Base-by-base conservation (phyloP, 2,329 filamentous ascomycete genomes). In the Pestalotiopsis fici region DNA sequence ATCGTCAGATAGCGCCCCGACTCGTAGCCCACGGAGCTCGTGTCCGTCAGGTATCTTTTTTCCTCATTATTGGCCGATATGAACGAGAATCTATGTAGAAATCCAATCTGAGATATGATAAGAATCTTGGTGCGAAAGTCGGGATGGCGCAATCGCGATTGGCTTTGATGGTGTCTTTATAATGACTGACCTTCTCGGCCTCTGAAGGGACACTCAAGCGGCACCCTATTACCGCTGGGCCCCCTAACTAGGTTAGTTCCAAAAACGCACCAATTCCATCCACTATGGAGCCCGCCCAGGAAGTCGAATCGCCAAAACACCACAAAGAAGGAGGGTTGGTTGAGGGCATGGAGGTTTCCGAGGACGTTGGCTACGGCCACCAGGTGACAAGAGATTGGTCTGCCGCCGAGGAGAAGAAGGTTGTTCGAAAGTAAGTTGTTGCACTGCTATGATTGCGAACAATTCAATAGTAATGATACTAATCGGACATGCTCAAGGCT, bases 401-500 rank as follows among this genome's bases (percentile, higher is more conserved):
- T 9, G 27, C 5, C 6, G 23, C 21, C 4, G 55, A 57, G 5
- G 55, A 27, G 55, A 57, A 27, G 55, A 57, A 27, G 3, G 55
- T 27, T 25, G 55, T 31, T 57, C 25, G 27, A 2, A 57, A 27
- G 55, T 31, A 27, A 57, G 27, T 18, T n/a, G 3, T 57, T 7
- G 15, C 31, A 35, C 6, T 15, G 13, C 18, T 21, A 27, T 23
- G 18, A 12, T 25, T 57, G 21, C 4, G 55, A 25, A 11, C 27
- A 15, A 27, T 23, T 57, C n/a, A 18, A 27, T 27, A 12, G 25
- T n/a, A 9, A 57, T 57, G 15, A 11, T 57, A 18, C 13, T n/a
- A 2, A 9, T 6, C 6, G 31, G 7, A 35, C 31, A 35, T 35
- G 31, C 27, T 7, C 12, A 7, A 86, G 83, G 71, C 76, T 83